Base-by-base conservation (phyloP, 2,329 filamentous ascomycete genomes). In the Fusarium sp. region DNA sequence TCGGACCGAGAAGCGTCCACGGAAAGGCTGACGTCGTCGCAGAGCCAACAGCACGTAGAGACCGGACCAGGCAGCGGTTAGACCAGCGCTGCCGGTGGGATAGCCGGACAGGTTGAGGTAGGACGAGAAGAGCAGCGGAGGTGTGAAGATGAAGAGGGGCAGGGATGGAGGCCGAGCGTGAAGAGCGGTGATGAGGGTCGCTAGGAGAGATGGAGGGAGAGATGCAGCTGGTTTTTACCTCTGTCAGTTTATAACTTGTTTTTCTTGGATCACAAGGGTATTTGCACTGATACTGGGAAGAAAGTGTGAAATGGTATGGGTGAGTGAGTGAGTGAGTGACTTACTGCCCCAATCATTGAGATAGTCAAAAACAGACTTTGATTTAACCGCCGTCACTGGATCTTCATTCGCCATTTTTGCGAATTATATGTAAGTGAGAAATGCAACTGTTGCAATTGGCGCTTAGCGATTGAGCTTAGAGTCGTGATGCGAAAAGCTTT, bases 41-140 rank as follows among this genome's bases (percentile, higher is more conserved):
- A 88, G 78, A 3, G 88, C 87, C 55, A 90, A 81, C 41, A 90
- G 80, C 8, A 86, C 84, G 78, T 90, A 90, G 21, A 89, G 82
- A 35, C 88, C 88, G 48, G 86, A 88, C 81, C 86, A 87, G 21
- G 88, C 87, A 58, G 86, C 86, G 1, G 86, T 84, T 63, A 90
- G 80, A 56, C 87, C 88, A 5, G 88, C 88, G 63, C 84, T 84
- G 77, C 88, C 88, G 57, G 86, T 88, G 68, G 84, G 85, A 81
- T 87, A 89, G 65, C 88, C 88, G 25, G 88, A 86, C 11, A 90
- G 84, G 78, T 89, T 89, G 76, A 89, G 84, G 80, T 90, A 90
- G 77, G 84, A 86, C 60, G 85, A 83, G 80, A 90, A 88, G 62
- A 89, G 79, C 37, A 90, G 84, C 31, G 87, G 82, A 29, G 86